These are phyloP conservation scores for Bryoglossum gracile DNA, from an alignment of 495 filamentous ascomycete species.

Conservation along the genomic window DNA sequence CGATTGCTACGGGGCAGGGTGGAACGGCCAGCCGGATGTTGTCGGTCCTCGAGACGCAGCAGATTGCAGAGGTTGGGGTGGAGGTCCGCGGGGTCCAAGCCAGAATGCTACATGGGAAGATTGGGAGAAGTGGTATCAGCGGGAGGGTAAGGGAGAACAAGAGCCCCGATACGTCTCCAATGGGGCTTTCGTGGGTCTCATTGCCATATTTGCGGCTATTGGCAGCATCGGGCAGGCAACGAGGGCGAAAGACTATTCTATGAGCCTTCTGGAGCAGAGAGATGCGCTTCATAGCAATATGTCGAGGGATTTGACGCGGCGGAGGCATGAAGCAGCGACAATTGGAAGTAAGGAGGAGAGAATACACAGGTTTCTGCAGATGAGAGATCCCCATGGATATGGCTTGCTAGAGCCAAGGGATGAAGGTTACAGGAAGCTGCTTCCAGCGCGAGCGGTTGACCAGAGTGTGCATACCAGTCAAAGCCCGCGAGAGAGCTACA, in stretches of 20 bases:
- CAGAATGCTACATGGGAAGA: conserved; percentile 97
- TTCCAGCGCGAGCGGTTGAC: conserved; percentile 12
- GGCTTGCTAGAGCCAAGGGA: conserved; percentile 8
- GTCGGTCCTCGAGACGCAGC: conserved; percentile 9
- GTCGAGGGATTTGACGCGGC: conserved; percentile 49
- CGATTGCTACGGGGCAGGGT: conserved; percentile 74
- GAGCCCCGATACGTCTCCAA: conserved; percentile 66
- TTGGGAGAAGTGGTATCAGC: conserved; percentile 79
- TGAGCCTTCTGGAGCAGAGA: conserved; percentile 50
- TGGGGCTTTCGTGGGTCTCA: conserved; percentile 59
- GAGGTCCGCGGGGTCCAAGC: conserved; percentile 49
- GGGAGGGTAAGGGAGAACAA: conserved; percentile 33
- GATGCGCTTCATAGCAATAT: conserved; percentile 57
- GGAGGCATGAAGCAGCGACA: conserved; percentile 43
- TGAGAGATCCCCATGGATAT: conserved; percentile 44
- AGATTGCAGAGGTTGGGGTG: conserved; percentile 38
- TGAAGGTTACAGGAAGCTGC: conserved; percentile 18
- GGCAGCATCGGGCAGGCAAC: conserved; percentile 62
- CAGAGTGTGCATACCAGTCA: conserved; percentile 19
- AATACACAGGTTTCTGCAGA: conserved; percentile 64
- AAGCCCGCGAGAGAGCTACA: conserved; percentile 12
- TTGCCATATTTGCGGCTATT: conserved; percentile 57
- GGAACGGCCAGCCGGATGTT: conserved; percentile 48
- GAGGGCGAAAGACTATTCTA: conserved; percentile 50
- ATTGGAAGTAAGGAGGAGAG: conserved; percentile 51